Evolutionary conservation across 371 early-diverging fungal species (phyloP), one percentile per base, ranked within the genome.

Genomic region (Mortierella sp.): DNA sequence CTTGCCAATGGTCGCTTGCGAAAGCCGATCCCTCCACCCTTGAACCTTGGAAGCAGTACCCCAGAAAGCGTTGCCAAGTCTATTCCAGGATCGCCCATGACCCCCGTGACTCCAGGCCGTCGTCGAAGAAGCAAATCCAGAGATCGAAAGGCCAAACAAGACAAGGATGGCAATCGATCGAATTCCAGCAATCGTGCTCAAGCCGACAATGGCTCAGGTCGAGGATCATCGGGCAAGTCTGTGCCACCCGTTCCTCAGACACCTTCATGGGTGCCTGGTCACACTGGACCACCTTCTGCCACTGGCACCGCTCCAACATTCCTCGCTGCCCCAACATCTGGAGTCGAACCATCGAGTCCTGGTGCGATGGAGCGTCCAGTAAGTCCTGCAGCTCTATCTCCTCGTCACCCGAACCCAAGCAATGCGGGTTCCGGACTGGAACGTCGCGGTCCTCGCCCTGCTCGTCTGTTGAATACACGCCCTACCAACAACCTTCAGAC

Each of bases 231-330:
- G 2, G 61, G 39, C 22, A 63, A 74, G 24, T 57, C 63, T 21
- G 65, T 76, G 2, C 77, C 77, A 14, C 77, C 77, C n/a, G 77
- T 76, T 9, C 77, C 77, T n/a, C 69, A 65, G 51, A 76, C 77
- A n/a, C 77, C 77, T 1, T 69, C 77, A 0, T 69, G 77, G 77
- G 77, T 69, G 3, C 69, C 77, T 45, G 44, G 43, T 8, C 76
- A 74, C 48, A 74, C 63, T 2, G 49, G 44, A 46, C 54, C 66
- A 12, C 14, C 59, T 6, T 34, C 49, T 19, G 44, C 67, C 17
- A 27, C 48, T 22, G 25, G 27, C 29, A 37, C 63, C 34, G 48
- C 57, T 14, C 27, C 62, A 24, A 43, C 52, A 16, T n/a, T 62
- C 4, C 45, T 66, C 57, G 24, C 54, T n/a, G 63, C 49, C 8